These are phyloP conservation scores for Yarrowia alimentaria DNA, from an alignment of 805 yeast genomes.

Conservation along the genomic window DNA sequence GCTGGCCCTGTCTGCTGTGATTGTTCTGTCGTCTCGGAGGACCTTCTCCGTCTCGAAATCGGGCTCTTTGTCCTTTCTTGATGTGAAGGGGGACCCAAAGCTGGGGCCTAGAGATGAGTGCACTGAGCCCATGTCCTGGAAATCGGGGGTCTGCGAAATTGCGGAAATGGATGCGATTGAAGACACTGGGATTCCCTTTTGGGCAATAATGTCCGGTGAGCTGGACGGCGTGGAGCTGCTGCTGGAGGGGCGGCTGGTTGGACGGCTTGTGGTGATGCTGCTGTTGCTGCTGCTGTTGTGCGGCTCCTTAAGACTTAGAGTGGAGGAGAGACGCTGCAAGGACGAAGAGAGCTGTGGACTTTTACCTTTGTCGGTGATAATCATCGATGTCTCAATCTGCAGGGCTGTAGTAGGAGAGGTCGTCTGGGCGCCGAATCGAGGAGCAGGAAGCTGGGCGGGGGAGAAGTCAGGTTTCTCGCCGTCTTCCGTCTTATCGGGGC, in stretches of 20 bases:
- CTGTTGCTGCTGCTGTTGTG: conserved; percentile 1
- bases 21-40: neutral
- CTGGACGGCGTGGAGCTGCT: conserved; percentile 3
- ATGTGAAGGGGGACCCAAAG: neutral
- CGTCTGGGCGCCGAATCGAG: neutral
- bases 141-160: conserved; percentile 17
- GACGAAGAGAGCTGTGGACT: conserved; percentile 13
- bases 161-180: conserved; percentile 24
- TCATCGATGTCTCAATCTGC: conserved; percentile 11
- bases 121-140: conserved; percentile 20
- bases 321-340: conserved; percentile 10
- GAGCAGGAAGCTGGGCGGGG: conserved; percentile 4
- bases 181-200: conserved; percentile 19
- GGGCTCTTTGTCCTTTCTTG: conserved; percentile 6
- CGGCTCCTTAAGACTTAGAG: neutral
- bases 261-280: conserved; percentile 1
- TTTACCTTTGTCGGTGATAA: conserved; percentile 16
- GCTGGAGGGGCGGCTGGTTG: conserved; percentile 5
- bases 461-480: neutral
- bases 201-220: conserved; percentile 23
- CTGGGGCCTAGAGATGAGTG: conserved; percentile 15
- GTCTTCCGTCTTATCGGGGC: neutral
- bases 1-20: neutral
- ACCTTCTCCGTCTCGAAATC: conserved; percentile 11
- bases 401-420: conserved; percentile 23